Base-by-base conservation (phyloP, 164 flowering plant genomes). In the Magnolia officinalis region DNA sequence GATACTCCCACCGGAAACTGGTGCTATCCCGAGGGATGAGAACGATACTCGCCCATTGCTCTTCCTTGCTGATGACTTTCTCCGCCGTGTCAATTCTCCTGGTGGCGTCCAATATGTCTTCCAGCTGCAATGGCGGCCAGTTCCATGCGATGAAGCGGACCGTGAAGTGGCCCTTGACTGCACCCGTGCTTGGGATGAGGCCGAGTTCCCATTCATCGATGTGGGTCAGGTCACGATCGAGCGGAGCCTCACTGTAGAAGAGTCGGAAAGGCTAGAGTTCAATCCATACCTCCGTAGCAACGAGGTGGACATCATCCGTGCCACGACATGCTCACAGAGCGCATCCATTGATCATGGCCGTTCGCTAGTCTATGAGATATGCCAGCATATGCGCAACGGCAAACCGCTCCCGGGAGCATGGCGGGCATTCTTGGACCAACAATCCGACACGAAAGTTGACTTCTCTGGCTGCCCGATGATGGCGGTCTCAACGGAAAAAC, bases 291-390 rank as follows among this genome's bases (percentile, higher is more conserved):
- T 86, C 1, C 80, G 80, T 23, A 83, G 90, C 81, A 82, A 70
- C 14, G 94, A 90, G 75, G 76, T 92, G 64, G 94, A 90, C 83
- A 85, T 92, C 70, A 78, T 90, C 71, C 81, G 83, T 14, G 96
- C 96, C 20, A 71, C 89, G 52, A 87, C 92, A 21, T 80, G 85
- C 84, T 74, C 89, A 24, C 85, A 92, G 71, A 92, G 94, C 77
- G 94, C 96, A 70, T 90, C 94, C 19, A 90, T 92, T 45, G 96
- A 92, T 75, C 96, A 92, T 63, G 96, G 94, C 2, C 94, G 94
- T 16, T 92, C 96, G 37, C 69, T 92, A 75, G 76, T 92, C 23
- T 92, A 92, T 50, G 92, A 89, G 73, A 92, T 92, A 19, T 92
- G 96, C 83, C 96, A 92, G 78, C 89, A 86, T 78, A 51, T 92